These are phyloP conservation scores for Aspergillus tamarii DNA, from an alignment of 2,329 filamentous ascomycete genomes.

Conservation along the genomic window DNA sequence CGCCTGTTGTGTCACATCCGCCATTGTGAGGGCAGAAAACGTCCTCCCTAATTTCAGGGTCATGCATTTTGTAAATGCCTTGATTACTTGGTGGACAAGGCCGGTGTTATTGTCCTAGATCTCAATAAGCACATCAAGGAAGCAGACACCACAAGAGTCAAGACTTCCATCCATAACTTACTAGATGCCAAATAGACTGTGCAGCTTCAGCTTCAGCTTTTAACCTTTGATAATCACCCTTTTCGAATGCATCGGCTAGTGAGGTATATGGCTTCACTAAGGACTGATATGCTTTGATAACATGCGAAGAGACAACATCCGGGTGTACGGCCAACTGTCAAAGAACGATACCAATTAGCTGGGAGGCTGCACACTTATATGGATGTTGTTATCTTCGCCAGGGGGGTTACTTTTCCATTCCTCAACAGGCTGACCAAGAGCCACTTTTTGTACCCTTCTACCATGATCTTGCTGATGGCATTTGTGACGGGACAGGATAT, in stretches of 20 bases:
- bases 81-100: slow-evolving; percentile 70
- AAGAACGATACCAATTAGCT: slow-evolving; percentile 10
- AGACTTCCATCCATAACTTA: slow-evolving; percentile 34
- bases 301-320: slow-evolving; percentile 55
- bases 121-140: slow-evolving; percentile 10
- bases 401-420: slow-evolving; percentile 59
- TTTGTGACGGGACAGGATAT: slow-evolving; percentile 69
- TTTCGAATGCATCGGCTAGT: slow-evolving; percentile 70
- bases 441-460: slow-evolving; percentile 92
- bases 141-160: background rate
- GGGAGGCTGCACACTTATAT: background rate
- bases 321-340: slow-evolving; percentile 56
- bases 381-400: background rate
- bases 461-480: slow-evolving; percentile 73
- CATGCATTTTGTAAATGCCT: slow-evolving; percentile 74
- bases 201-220: slow-evolving; percentile 66
- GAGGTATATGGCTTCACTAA: slow-evolving; percentile 71
- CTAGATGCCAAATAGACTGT: slow-evolving; percentile 62
- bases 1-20: slow-evolving; percentile 46
- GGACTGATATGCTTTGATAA: slow-evolving; percentile 60
- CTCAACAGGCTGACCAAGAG: slow-evolving; percentile 74
- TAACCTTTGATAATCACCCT: slow-evolving; percentile 61
- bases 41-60: slow-evolving; percentile 73
- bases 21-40: slow-evolving; percentile 66
- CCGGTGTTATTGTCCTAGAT: slow-evolving; percentile 70